Evolutionary conservation across 2,329 filamentous ascomycete genomes (phyloP), one percentile per base, ranked within the genome.

Genomic region (Plectosphaerella plurivora): DNA sequence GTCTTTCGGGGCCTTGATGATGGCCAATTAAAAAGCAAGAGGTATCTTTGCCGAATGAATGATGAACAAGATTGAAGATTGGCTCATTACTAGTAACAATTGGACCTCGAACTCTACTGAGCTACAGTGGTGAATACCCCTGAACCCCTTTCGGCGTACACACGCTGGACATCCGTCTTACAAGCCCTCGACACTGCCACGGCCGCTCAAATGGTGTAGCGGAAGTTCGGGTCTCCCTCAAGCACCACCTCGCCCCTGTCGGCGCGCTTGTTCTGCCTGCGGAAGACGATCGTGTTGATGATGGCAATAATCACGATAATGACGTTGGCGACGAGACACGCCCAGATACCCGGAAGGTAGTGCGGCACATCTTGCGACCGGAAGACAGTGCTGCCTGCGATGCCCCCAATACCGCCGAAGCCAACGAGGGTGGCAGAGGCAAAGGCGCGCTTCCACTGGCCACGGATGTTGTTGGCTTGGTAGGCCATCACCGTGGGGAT

Each of bases 381-480:
- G 52, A 55, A 57, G 47, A 60, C 49, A 14, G 57, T 49, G 6
- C 54, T 48, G 15, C 51, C 53, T 12, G 57, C 51, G n/a, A 60
- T 52, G 8, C 54, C 49, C 24, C 59, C 41, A 20, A 59, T 35
- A 10, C 53, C 56, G n/a, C 58, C 50, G n/a, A 57, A 47, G 2
- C 47, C 51, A 3, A 57, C 55, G 25, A 57, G 52, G 11, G 53
- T 24, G 10, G 52, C 51, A 4, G 52, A 57, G 18, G 51, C 55
- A 20, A 57, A 57, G 5, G 55, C 53, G 14, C 55, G 48, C 24
- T 53, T 55, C 55, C 55, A 57, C 41, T 55, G 55, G 11, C 55
- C 55, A 1, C 55, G 49, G 16, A 57, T 57, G 33, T 57, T 57
- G 20, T 57, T 57, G 14, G 55, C 55, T 14, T 57, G 55, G 37